Base-by-base conservation (phyloP, 176 grass and related monocot genomes). In the Lolium rigidum region DNA sequence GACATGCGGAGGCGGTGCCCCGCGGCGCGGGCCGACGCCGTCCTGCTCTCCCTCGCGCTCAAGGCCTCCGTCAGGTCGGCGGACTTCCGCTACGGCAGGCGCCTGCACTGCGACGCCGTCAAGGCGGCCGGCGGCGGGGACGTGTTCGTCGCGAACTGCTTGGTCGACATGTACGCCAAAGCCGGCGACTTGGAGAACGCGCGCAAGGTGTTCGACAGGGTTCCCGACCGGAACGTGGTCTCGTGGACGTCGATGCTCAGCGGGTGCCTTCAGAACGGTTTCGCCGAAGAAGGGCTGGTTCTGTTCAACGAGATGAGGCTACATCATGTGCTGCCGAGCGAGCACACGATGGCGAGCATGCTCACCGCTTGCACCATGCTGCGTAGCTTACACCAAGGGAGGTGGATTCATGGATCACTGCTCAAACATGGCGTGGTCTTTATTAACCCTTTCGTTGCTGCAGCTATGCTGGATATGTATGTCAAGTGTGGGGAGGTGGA, bases 401-500 rank as follows among this genome's bases (percentile, higher is more conserved):
- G 91, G 72, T 95, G 90, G 93, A 83, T 92, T 20, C 93, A 95
- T 92, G 93, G 90, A 6, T 82, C 78, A 7, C 58, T 74, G 17
- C 55, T 92, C 50, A 92, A 95, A 54, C 31, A 22, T 20, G 88
- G 93, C 11, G 35, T 92, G 43, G 55, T 26, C 8, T 28, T 7
- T 10, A 86, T 7, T 8, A 86, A 90, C 55, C 85, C 85, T 68
- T 95, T 90, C 60, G 5, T 92, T 44, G 58, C 76, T 25, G 91
- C 85, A 9, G 75, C 86, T 5, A 69, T 90, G 47, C 41, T 95
- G 63, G 90, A 95, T 82, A 95, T 92, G 90, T 95, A 90, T 81
- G 88, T 78, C 44, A 95, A 95, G 70, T 90, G 93, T 4, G 88
- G 90, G 43, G 57, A 90, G 50, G 1, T 86, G 25, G 17, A 82